These are phyloP conservation scores for Cryphonectria naterciae DNA, from an alignment of 2,329 filamentous ascomycete genomes.

Conservation along the genomic window DNA sequence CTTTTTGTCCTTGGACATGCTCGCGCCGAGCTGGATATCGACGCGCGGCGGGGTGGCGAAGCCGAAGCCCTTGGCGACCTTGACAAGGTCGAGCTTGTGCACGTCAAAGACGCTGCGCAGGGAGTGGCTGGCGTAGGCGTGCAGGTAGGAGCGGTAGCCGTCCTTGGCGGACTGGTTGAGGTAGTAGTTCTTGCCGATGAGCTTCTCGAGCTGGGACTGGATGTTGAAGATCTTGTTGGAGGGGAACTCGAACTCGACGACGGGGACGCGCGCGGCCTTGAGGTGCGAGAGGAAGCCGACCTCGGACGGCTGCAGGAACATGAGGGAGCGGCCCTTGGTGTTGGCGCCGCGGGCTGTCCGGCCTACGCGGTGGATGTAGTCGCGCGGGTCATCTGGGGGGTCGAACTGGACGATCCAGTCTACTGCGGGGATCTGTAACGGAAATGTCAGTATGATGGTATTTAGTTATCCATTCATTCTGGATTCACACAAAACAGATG, in stretches of 20 bases:
- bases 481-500: too few relatives aligned
- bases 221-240: constrained; percentile 89
- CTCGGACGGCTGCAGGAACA: constrained; percentile 92
- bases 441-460: constrained; percentile 28
- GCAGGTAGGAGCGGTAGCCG: constrained; percentile 86
- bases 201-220: constrained; percentile 88
- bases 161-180: constrained; percentile 84
- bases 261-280: constrained; percentile 87
- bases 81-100: constrained; percentile 78
- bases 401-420: constrained; percentile 98
- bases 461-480: neutral
- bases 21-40: constrained; percentile 77
- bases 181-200: constrained; percentile 96
- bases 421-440: constrained; percentile 76
- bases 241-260: constrained; percentile 96
- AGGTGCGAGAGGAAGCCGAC: constrained; percentile 90
- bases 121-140: constrained; percentile 89
- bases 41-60: constrained; percentile 78
- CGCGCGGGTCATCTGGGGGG: constrained; percentile 85
- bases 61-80: constrained; percentile 83
- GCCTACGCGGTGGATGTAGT: constrained; percentile 95
- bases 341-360: constrained; percentile 87
- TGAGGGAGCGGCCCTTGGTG: constrained; percentile 82
- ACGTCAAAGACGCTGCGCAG: constrained; percentile 85
- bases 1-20: constrained; percentile 76